Percentiles rank a stretch among this genome's conserved stretches.
phyloP scores from a whole-genome alignment of 2,329 filamentous ascomycete genomes.

The Colletotrichum lindemuthianum region DNA sequence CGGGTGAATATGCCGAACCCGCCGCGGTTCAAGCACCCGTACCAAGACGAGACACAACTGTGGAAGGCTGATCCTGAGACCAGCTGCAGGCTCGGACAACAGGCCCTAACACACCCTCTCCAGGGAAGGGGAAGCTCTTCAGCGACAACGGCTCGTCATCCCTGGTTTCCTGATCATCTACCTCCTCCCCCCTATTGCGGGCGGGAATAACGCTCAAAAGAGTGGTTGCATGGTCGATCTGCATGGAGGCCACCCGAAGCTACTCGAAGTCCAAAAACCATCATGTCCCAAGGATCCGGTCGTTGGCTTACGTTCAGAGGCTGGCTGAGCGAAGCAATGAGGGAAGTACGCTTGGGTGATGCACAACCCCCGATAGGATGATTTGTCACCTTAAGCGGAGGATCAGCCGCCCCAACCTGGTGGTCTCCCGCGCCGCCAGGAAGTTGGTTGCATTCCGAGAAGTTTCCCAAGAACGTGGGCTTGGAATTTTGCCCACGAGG shows the following conservation, averaged over 20 bases:
- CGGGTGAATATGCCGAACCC: not conserved
- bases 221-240: conserved; percentile 34
- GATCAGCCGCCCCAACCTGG: conserved; percentile 1
- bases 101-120: conserved; percentile 17
- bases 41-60: conserved; percentile 9
- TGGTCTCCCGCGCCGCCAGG: conserved; percentile 9
- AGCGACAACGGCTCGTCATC: conserved; percentile 23
- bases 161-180: conserved; percentile 25
- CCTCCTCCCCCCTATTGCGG: conserved; percentile 3
- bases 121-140: conserved; percentile 33
- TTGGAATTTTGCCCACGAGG: conserved; percentile 28
- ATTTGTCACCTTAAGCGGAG: not conserved
- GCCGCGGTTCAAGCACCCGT: conserved; percentile 12
- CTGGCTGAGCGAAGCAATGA: conserved; percentile 8
- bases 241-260: conserved; percentile 22
- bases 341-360: conserved; percentile 13
- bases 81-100: conserved; percentile 26
- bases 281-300: conserved; percentile 34
- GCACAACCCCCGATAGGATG: conserved; percentile 26
- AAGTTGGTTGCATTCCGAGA: conserved; percentile 1
- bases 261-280: conserved; percentile 20
- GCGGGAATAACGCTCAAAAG: conserved; percentile 25
- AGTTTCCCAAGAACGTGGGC: conserved; percentile 34
- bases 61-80: conserved; percentile 12
- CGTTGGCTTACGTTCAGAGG: conserved; percentile 27